These are phyloP conservation scores for Hyparrhenia diplandra DNA, from an alignment of 176 grass and related monocot genomes.

Conservation along the genomic window DNA sequence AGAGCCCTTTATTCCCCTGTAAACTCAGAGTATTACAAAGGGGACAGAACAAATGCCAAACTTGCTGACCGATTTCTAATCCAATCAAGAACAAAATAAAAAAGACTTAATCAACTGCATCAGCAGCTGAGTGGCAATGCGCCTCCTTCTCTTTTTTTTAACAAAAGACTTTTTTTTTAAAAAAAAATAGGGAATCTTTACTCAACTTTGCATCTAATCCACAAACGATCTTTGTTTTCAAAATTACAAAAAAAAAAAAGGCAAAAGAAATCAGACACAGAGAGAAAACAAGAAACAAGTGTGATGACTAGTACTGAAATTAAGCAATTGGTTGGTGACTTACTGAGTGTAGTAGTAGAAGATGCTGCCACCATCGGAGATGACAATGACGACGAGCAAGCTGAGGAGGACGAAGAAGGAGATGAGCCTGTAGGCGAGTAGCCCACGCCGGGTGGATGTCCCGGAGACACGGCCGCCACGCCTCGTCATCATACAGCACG, in stretches of 20 bases:
- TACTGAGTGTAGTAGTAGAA: conserved; percentile 91
- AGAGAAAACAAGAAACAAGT: no score
- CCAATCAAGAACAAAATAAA: neutral
- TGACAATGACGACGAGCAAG: conserved; percentile 65
- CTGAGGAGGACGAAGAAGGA: conserved; percentile 68
- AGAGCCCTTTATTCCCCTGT: conserved; percentile 10
- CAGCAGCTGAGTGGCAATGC: neutral
- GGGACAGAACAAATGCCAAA: conserved; percentile 32
- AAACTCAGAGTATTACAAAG: conserved; percentile 2
- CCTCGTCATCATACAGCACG: conserved; percentile 55
- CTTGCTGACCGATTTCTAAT: neutral
- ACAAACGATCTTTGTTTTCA: no score
- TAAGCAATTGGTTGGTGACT: neutral
- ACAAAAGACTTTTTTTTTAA: neutral
- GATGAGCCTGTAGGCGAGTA: conserved; percentile 59
- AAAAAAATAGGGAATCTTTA: neutral
- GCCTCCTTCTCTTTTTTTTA: neutral
- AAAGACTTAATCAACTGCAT: neutral
- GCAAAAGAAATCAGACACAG: no score
- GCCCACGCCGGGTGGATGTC: conserved; percentile 75
- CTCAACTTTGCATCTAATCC: no score
- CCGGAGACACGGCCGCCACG: conserved; percentile 78
- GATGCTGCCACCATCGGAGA: conserved; percentile 66
- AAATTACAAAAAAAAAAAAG: no score
- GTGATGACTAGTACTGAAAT: no score